Evolutionary conservation across 1,139 yeast species (phyloP).

Genomic region (Debaryomyces udenii): DNA sequence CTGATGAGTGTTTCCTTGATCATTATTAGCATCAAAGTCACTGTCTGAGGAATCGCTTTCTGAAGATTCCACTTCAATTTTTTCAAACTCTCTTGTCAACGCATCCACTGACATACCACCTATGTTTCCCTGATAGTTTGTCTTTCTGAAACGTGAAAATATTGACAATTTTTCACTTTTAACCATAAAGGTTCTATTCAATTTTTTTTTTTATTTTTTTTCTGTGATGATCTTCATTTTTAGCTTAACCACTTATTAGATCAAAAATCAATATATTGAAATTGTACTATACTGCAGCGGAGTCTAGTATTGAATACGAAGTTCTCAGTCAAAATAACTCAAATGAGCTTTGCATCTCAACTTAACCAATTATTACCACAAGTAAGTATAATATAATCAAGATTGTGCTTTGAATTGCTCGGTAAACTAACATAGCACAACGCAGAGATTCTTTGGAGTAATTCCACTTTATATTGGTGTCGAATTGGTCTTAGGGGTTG

Average conservation of each 20-base stretch:
- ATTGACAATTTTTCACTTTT: neutral
- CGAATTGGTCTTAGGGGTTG: conserved; percentile 76
- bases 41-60: conserved; percentile 19
- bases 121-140: neutral
- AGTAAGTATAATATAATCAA: conserved; percentile 22
- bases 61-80: conserved; percentile 7
- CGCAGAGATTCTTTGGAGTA: conserved; percentile 55
- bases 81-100: conserved; percentile 1
- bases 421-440: conserved; percentile 8
- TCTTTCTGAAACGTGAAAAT: too few relatives aligned
- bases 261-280: too few relatives aligned
- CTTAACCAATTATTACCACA: conserved; percentile 27
- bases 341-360: conserved; percentile 19
- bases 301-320: too few relatives aligned
- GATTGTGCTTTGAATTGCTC: too few relatives aligned
- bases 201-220: conserved; percentile 8
- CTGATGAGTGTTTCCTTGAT: conserved; percentile 10
- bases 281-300: too few relatives aligned
- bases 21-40: conserved; percentile 10
- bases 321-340: neutral
- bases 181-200: neutral
- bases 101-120: conserved; percentile 6
- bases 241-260: too few relatives aligned
- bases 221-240: conserved; percentile 9
- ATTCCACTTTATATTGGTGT: conserved; percentile 88